These are phyloP conservation scores for Pulveroboletus sp. DNA, from an alignment of 768 basidiomycete species.

Conservation along the genomic window DNA sequence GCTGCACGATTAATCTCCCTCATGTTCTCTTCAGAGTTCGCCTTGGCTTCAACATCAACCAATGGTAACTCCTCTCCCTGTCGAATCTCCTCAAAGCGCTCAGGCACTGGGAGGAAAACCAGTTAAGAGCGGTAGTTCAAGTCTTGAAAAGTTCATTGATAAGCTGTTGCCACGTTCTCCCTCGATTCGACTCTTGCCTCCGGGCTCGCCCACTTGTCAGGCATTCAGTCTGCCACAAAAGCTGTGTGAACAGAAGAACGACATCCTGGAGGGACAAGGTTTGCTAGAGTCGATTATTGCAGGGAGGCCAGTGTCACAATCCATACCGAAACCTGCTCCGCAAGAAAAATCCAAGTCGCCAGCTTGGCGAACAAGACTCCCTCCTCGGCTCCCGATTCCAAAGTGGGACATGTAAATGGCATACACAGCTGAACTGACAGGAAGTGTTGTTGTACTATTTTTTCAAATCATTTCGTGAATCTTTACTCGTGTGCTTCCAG, in stretches of 20 bases:
- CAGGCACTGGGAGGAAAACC: background rate
- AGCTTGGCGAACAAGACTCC: conserved; percentile 26
- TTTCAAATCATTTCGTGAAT: no score
- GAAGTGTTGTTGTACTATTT: no score
- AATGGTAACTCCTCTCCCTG: conserved; percentile 4
- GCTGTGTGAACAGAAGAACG: background rate
- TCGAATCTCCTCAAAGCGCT: background rate
- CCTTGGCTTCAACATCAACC: conserved; percentile 18
- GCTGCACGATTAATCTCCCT: background rate
- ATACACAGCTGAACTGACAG: no score
- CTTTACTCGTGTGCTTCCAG: no score
- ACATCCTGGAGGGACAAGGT: background rate
- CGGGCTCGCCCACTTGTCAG: conserved; percentile 10
- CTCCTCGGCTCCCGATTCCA: conserved; percentile 29
- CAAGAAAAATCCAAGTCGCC: conserved; percentile 7
- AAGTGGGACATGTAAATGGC: conserved; percentile 26
- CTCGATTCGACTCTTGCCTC: conserved; percentile 19
- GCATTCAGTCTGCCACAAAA: conserved; percentile 1
- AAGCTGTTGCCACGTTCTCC: conserved; percentile 12
- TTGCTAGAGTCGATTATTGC: background rate
- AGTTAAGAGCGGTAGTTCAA: background rate
- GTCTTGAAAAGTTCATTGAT: conserved; percentile 14
- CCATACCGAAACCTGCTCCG: background rate
- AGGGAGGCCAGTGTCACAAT: background rate
- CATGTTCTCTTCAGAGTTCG: background rate